Base-by-base conservation (phyloP, 257 asterid genomes). In the Oldenlandia corymbosa region DNA sequence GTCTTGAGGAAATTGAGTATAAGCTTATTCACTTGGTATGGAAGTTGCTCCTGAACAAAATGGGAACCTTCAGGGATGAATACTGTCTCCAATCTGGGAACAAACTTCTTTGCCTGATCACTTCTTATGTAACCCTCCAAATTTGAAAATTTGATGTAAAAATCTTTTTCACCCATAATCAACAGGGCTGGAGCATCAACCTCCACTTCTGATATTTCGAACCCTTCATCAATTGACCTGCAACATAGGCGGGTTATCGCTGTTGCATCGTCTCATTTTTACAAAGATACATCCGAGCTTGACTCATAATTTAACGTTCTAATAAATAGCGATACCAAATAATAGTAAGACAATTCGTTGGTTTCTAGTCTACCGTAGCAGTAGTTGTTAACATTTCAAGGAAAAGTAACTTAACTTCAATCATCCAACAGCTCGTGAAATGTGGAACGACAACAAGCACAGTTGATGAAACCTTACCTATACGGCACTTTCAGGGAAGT, bases 21-120 rank as follows among this genome's bases (percentile, higher is more conserved):
- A 0, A 84, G 82, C 37, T 75, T 30, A 58, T 78, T 85, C 31
- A 83, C 84, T 56, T 76, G 78, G 17, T 75, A 66, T 5, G 96
- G 88, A 23, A 78, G 76, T 57, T 85, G 96, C 79, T 85, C 91
- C 67, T 85, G 94, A 73, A 85, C 82, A 43, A 88, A 88, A 73
- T 85, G 91, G 57, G 76, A 43, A n/a, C 91, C 96, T 75, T 80
- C 91, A 1, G 84, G 78, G 48, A 88, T 43, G 37, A 53, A 81
- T 41, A 67, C 70, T 6, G 84, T 81, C 77, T 85, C 83, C 75
- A 78, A 36, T 18, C 80, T 76, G 6, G 96, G 85, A 54, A 77
- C 85, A 12, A 76, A 76, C n/a, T 21, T 13, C 60, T 81, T 88
- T 58, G 71, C 73, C 20, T 59, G 58, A 6, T 73, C 96, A 2